These are phyloP conservation scores for Russula ochroleuca DNA, from an alignment of 768 basidiomycete species.

Conservation along the genomic window DNA sequence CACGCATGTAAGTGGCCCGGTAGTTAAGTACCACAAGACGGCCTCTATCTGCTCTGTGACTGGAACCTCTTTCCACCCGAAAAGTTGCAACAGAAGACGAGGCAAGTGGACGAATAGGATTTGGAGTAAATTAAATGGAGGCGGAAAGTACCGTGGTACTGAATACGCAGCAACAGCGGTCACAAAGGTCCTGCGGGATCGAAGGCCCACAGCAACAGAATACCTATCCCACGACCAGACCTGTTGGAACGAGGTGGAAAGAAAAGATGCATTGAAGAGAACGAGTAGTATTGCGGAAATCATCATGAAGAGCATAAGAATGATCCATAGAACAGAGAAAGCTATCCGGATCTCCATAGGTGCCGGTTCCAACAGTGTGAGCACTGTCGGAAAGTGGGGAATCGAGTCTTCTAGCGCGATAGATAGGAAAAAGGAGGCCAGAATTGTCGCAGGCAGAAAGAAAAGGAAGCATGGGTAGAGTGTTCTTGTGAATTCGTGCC, in stretches of 20 bases:
- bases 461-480: conserved; percentile 42
- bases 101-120: conserved; percentile 28
- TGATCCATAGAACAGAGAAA: conserved; percentile 39
- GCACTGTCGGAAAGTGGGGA: conserved; percentile 26
- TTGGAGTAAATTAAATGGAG: conserved; percentile 48
- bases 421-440: conserved; percentile 45
- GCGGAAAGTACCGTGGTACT: conserved; percentile 42
- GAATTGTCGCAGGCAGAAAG: conserved; percentile 47
- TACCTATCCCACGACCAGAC: conserved; percentile 46
- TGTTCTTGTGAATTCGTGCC: conserved; percentile 37
- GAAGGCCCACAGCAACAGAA: conserved; percentile 40
- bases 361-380: conserved; percentile 26
- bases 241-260: conserved; percentile 13
- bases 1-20: conserved; percentile 39
- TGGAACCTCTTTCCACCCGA: conserved; percentile 27
- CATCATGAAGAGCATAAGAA: conserved; percentile 38
- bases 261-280: conserved; percentile 32
- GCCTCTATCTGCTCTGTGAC: conserved; percentile 31
- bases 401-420: conserved; percentile 42
- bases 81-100: conserved; percentile 18
- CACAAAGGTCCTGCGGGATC: conserved; percentile 43
- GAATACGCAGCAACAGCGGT: conserved; percentile 36
- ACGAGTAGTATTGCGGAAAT: conserved; percentile 36
- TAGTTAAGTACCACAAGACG: conserved; percentile 41
- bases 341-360: conserved; percentile 48